A percentile compares a stretch with the other conserved stretches of the same genome.
These are phyloP conservation scores for Paramecium tetraurelia DNA, from an alignment of 73 alveolate species.

Conservation along the genomic window DNA sequence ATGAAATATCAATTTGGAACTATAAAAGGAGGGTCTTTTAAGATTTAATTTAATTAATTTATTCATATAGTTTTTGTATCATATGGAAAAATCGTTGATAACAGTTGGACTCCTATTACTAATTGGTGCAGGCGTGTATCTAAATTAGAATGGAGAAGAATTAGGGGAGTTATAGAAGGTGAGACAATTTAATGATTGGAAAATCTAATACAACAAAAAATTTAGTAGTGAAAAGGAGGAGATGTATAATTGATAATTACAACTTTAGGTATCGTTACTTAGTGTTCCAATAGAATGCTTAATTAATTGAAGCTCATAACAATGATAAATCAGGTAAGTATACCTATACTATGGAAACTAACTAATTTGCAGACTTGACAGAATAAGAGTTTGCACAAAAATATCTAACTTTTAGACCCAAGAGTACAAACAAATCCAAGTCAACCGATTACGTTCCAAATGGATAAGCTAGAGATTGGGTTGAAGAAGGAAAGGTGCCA, in stretches of 20 bases:
- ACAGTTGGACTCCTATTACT: neutral
- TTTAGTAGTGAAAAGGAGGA: neutral
- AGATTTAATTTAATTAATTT: neutral
- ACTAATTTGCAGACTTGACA: neutral
- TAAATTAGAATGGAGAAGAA: neutral
- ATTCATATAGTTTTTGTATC: neutral
- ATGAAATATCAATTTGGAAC: neutral
- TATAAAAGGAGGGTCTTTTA: neutral
- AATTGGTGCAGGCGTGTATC: neutral
- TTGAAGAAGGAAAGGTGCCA: neutral
- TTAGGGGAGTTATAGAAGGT: neutral
- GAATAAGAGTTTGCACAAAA: neutral
- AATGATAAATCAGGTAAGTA: neutral
- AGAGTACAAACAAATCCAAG: neutral
- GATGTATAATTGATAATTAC: neutral
- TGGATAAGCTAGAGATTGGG: neutral
- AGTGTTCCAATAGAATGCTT: neutral
- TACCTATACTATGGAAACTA: neutral
- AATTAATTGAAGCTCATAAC: neutral
- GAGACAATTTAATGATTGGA: neutral
- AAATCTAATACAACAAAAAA: neutral
- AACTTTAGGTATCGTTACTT: neutral
- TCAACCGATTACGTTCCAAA: neutral
- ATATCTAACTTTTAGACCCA: neutral
- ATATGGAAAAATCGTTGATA: neutral